phyloP scores from a whole-genome alignment of 2,329 filamentous ascomycete genomes.

The Thermomyces lanuginosus region DNA sequence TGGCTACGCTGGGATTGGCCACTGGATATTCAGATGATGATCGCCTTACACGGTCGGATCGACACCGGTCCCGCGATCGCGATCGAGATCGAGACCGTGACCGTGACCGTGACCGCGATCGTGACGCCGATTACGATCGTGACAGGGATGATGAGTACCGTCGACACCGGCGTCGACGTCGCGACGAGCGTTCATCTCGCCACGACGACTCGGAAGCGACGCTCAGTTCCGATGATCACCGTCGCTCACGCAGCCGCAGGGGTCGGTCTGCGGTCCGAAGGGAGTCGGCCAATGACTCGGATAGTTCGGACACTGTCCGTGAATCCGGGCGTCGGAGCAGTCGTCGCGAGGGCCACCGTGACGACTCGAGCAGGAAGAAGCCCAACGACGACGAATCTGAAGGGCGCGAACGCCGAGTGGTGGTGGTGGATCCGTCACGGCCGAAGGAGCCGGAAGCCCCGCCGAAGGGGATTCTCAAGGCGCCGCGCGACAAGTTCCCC shows the following conservation, averaged over 20 bases:
- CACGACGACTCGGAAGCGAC: slow-evolving; percentile 8
- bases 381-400: slow-evolving; percentile 8
- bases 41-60: slow-evolving; percentile 10
- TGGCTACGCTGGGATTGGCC: slow-evolving; percentile 22
- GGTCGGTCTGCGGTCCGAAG: slow-evolving; percentile 12
- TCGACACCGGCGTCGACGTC: slow-evolving; percentile 9
- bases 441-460: slow-evolving; percentile 44
- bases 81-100: slow-evolving; percentile 3
- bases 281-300: slow-evolving; percentile 12
- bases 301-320: slow-evolving; percentile 12
- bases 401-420: slow-evolving; percentile 13
- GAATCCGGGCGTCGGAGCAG: slow-evolving; percentile 5
- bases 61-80: slow-evolving; percentile 11
- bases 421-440: slow-evolving; percentile 12
- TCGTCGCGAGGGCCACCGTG: slow-evolving; percentile 7
- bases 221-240: slow-evolving; percentile 19
- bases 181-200: slow-evolving; percentile 10
- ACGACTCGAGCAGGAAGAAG: slow-evolving; percentile 8
- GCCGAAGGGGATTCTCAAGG: slow-evolving; percentile 72
- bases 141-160: slow-evolving; percentile 8
- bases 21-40: slow-evolving; percentile 21
- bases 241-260: slow-evolving; percentile 16
- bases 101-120: slow-evolving; percentile 4
- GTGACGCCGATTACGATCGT: slow-evolving; percentile 8
- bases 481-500: slow-evolving; percentile 66